Evolutionary conservation across 129 eudicot species (phyloP), one percentile per base, ranked within the genome.

Genomic region (Mikania micrantha): DNA sequence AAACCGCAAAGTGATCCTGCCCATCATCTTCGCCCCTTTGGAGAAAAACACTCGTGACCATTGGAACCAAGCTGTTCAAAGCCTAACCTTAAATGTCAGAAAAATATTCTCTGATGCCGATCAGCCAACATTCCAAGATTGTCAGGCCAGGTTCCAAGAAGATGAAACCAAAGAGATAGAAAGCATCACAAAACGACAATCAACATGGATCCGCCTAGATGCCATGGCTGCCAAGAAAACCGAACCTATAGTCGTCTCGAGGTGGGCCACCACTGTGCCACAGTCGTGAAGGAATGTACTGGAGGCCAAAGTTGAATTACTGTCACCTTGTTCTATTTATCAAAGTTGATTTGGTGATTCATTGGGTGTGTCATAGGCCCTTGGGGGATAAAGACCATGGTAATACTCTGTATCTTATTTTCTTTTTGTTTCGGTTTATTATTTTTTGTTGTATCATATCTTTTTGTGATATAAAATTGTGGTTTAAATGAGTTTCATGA

Each of bases 21-120:
- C 88, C 29, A 73, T 84, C 52, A 77, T 84, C 42, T 75, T 84
- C 60, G 45, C 88, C 9, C 75, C 85, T 25, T 60, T 84, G 78
- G 88, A 84, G 83, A 80, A 80, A 32, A 84, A 80, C 72, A 75
- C 88, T 1, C 76, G 73, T 25, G 22, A 41, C 49, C 88, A 84
- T 74, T 84, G 88, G 88, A 84, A 84, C 71, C 88, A 77, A 63
- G 88, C 88, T 15, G 88, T 84, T 69, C 85, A 84, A 65, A 84
- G 88, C 63, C 74, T 84, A 29, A 80, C 88, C 15, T 41, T 80
- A 44, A 84, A 84, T 53, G 88, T 84, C 59, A 72, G 83, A 5
- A 84, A 84, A 53, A 47, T 80, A 53, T 84, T 84, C 38, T 80
- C 77, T 27, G 88, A 84, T 21, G 76, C 88, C 3, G 83, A 84